A percentile compares a stretch with the other conserved stretches of the same genome.
These are phyloP conservation scores for Ganoderma leucocontextum DNA, from an alignment of 1,284 basidiomycete species.

Conservation along the genomic window DNA sequence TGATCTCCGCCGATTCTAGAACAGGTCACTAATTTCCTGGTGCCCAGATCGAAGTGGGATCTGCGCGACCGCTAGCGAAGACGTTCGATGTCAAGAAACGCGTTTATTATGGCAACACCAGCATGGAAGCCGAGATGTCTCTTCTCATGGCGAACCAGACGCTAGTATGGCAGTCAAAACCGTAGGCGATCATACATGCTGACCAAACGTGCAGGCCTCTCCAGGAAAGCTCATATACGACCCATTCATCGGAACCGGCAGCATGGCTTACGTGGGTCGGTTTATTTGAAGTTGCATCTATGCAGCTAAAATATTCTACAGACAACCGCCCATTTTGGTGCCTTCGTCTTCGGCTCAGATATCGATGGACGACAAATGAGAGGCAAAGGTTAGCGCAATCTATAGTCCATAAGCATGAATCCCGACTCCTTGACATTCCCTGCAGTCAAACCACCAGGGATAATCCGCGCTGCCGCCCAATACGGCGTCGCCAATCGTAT, in stretches of 20 bases:
- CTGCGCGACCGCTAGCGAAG: conserved; percentile 72
- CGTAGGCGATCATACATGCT: not conserved
- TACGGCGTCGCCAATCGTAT: conserved; percentile 84
- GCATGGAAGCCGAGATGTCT: conserved; percentile 97
- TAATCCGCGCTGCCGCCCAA: conserved; percentile 84
- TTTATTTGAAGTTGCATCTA: not conserved
- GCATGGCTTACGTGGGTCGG: conserved; percentile 85
- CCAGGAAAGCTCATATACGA: conserved; percentile 95
- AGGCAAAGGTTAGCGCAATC: conserved; percentile 72
- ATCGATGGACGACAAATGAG: conserved; percentile 98
- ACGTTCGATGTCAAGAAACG: conserved; percentile 92
- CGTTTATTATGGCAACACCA: conserved; percentile 93
- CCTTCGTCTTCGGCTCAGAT: conserved; percentile 90
- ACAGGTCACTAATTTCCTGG: not conserved
- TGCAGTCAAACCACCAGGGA: conserved; percentile 67
- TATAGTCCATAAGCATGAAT: not conserved
- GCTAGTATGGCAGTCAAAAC: conserved; percentile 50
- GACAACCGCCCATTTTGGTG: conserved; percentile 90
- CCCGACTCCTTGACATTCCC: not conserved
- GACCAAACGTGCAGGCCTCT: conserved; percentile 63
- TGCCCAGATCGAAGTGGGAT: conserved; percentile 76
- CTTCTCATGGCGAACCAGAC: conserved; percentile 97
- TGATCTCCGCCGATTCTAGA: not conserved
- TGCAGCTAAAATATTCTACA: conserved; percentile 38
- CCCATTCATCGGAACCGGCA: conserved; percentile 97